Percentiles rank a stretch among this genome's conserved stretches.
phyloP scores from a whole-genome alignment of 805 yeast species.

The Schwanniomyces pseudopolymorphus region DNA sequence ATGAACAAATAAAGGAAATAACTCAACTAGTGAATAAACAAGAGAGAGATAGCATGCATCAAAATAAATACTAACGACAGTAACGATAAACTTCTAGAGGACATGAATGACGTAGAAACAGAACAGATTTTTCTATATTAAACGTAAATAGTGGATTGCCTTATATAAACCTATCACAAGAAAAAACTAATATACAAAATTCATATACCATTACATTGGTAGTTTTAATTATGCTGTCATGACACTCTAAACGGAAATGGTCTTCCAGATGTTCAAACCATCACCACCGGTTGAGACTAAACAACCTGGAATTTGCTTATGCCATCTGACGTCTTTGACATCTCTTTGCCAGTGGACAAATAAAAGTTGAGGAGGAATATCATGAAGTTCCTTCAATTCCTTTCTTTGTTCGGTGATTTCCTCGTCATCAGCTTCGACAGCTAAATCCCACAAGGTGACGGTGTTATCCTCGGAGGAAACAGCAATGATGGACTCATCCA shows the following conservation, averaged over 20 bases:
- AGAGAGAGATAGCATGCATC: slow-evolving; percentile 1
- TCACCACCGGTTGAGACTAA: slow-evolving; percentile 93
- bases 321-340: slow-evolving; percentile 98
- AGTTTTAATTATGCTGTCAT: not conserved
- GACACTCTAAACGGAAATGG: slow-evolving; percentile 72
- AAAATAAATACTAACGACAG: slow-evolving; percentile 4
- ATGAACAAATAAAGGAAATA: slow-evolving; percentile 12
- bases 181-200: slow-evolving; percentile 2
- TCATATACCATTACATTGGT: not conserved
- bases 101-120: not conserved
- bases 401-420: slow-evolving; percentile 84
- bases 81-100: not conserved
- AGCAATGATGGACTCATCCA: slow-evolving; percentile 93
- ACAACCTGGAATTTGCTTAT: slow-evolving; percentile 93
- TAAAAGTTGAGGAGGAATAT: slow-evolving; percentile 91
- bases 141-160: not conserved
- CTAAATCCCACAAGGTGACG: slow-evolving; percentile 95
- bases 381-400: slow-evolving; percentile 76
- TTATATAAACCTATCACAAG: not conserved
- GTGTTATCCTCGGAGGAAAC: slow-evolving; percentile 97
- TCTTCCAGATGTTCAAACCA: slow-evolving; percentile 94
- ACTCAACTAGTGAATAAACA: slow-evolving; percentile 3
- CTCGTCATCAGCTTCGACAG: slow-evolving; percentile 98
- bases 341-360: slow-evolving; percentile 98
- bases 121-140: not conserved